phyloP scores from a whole-genome alignment of 257 asterid genomes.

The Coffea eugenioides region DNA sequence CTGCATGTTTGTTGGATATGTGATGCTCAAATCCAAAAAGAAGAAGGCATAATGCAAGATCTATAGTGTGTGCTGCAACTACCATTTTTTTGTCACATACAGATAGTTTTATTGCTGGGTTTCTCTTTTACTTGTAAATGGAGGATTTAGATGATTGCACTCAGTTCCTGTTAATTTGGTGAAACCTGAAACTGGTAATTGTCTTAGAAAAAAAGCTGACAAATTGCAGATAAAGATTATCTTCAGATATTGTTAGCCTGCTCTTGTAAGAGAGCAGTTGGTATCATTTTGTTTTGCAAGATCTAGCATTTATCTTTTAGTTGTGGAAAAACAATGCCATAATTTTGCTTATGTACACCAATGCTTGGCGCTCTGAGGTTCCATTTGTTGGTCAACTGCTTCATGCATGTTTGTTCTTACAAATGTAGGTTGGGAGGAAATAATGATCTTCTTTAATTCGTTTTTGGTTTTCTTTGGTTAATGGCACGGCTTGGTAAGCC shows the following conservation, averaged over 20 bases:
- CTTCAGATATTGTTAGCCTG: not conserved
- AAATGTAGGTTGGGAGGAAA: too few species aligned
- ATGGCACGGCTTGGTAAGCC: not conserved
- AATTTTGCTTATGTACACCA: not conserved
- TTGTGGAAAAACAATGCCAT: not conserved
- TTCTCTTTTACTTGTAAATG: not conserved
- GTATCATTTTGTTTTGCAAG: not conserved
- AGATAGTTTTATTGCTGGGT: not conserved
- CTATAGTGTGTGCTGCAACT: not conserved
- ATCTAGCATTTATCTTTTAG: not conserved
- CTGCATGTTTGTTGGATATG: conserved; percentile 66
- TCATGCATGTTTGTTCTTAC: not conserved
- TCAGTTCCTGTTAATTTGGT: not conserved
- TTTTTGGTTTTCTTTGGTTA: not conserved
- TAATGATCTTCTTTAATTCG: too few species aligned
- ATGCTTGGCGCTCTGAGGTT: not conserved
- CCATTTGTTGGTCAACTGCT: not conserved
- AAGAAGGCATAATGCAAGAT: conserved; percentile 53
- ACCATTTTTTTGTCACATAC: not conserved
- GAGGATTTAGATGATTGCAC: not conserved
- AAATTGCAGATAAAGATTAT: not conserved
- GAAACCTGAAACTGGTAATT: not conserved
- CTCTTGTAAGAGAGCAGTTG: not conserved
- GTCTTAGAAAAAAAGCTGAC: not conserved
- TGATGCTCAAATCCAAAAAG: conserved; percentile 86